Evolutionary conservation across 805 yeast species (phyloP).

Genomic region (Wickerhamiella hasegawae): DNA sequence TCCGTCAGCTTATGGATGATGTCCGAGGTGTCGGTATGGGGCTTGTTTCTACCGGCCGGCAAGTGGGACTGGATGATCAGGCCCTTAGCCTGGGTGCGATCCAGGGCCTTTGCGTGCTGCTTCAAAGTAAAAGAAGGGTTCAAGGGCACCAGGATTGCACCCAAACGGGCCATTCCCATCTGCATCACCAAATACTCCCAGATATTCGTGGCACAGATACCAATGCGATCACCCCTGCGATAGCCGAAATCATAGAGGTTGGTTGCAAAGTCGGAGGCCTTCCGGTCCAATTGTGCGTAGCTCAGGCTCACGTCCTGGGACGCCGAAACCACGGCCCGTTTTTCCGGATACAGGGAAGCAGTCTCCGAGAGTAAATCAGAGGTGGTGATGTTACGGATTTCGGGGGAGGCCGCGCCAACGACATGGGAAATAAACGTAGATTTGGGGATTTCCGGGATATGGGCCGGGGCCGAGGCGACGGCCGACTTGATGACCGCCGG

Average conservation of each 20-base stretch:
- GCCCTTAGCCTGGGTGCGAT: constrained; percentile 11
- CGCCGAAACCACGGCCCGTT: constrained; percentile 13
- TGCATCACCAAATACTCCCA: constrained; percentile 19
- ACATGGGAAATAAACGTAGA: too few species aligned
- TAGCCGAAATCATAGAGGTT: constrained; percentile 10
- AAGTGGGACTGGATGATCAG: constrained; percentile 12
- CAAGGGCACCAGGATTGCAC: constrained; percentile 18
- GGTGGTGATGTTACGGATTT: neutral
- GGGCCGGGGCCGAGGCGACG: too few species aligned
- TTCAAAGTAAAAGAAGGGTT: constrained; percentile 18
- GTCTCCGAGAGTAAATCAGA: constrained; percentile 6
- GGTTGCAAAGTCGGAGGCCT: constrained; percentile 10
- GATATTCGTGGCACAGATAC: constrained; percentile 17
- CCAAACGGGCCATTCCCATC: constrained; percentile 17
- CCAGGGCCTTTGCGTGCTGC: constrained; percentile 16
- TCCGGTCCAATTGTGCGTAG: constrained; percentile 11
- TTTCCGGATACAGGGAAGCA: constrained; percentile 7
- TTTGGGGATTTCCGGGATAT: too few species aligned
- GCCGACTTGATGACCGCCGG: too few species aligned
- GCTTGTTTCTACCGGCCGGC: constrained; percentile 1
- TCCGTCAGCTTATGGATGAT: neutral
- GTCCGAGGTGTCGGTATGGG: constrained; percentile 7
- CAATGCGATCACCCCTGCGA: constrained; percentile 15
- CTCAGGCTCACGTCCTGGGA: constrained; percentile 11
- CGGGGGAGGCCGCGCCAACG: neutral